Evolutionary conservation across 441 rosid genomes (phyloP).

Genomic region (Metrosideros polymorpha): DNA sequence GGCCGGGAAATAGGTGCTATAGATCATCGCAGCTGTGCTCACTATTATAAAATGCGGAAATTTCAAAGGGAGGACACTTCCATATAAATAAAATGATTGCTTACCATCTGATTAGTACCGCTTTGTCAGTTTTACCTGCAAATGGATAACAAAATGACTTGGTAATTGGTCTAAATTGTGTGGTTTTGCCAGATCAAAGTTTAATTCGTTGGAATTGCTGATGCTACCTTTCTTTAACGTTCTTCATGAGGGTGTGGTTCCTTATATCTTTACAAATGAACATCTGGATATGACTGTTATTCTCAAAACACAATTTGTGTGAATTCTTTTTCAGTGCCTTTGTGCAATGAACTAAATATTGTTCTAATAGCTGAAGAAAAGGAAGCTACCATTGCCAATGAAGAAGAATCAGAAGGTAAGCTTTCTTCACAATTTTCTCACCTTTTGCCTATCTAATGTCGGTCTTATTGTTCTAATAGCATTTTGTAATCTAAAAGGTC

Average conservation of each 20-base stretch:
- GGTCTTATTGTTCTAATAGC: neutral
- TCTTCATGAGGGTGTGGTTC: neutral
- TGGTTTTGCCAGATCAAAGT: neutral
- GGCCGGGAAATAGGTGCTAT: neutral
- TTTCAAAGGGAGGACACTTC: neutral
- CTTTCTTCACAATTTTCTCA: neutral
- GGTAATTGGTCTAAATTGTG: neutral
- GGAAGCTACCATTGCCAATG: neutral
- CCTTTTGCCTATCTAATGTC: neutral
- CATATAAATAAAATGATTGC: neutral
- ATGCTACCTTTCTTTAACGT: neutral
- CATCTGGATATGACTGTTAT: neutral
- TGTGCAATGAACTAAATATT: neutral
- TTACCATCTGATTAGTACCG: neutral
- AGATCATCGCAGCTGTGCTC: neutral
- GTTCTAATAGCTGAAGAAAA: slow-evolving; percentile 12
- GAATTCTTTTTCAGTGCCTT: neutral
- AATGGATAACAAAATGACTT: neutral
- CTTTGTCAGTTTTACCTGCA: neutral
- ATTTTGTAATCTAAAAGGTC: slow-evolving; percentile 10
- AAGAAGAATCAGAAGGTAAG: slow-evolving; percentile 33
- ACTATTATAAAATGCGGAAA: neutral
- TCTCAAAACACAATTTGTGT: neutral
- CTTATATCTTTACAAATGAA: neutral
- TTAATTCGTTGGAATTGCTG: neutral